Percentiles rank a stretch among this genome's conserved stretches.
Evolutionary conservation across 2,329 filamentous ascomycete species (phyloP).

Genomic region (Teratosphaeria epicoccoides): DNA sequence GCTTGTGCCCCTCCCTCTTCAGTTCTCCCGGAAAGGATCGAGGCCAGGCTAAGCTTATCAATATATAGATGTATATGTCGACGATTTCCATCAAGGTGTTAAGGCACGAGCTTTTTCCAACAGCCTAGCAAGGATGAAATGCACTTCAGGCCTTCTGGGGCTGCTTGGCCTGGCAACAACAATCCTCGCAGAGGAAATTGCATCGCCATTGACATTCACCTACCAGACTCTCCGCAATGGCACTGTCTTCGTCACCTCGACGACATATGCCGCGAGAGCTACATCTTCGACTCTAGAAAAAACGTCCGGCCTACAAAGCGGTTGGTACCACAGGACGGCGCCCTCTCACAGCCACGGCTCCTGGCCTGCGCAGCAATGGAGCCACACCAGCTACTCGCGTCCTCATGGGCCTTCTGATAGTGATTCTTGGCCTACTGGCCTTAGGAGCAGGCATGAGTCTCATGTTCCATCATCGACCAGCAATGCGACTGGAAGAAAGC

Average conservation of each 20-base stretch:
- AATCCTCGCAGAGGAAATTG: neutral
- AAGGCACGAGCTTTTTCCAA: neutral
- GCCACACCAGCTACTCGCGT: neutral
- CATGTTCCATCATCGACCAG: neutral
- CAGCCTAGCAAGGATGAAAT: neutral
- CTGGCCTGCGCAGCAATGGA: neutral
- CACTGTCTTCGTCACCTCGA: neutral
- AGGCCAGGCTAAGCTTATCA: neutral
- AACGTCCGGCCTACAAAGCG: neutral
- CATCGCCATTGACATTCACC: neutral
- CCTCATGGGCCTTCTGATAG: neutral
- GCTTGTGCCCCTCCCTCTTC: neutral
- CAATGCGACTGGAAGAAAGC: constrained; percentile 22
- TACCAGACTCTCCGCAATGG: neutral
- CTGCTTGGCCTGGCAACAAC: neutral
- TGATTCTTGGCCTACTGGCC: neutral
- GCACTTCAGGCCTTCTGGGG: neutral
- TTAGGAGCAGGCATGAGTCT: neutral
- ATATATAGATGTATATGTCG: neutral
- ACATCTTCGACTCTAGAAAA: neutral
- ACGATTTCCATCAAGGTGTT: neutral
- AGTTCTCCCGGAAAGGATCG: neutral
- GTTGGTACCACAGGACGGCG: neutral
- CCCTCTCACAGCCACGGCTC: neutral
- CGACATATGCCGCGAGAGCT: neutral